Percentiles rank a stretch among this genome's conserved stretches.
Evolutionary conservation across 2,329 filamentous ascomycete species (phyloP).

Genomic region (Colletotrichum sp.): DNA sequence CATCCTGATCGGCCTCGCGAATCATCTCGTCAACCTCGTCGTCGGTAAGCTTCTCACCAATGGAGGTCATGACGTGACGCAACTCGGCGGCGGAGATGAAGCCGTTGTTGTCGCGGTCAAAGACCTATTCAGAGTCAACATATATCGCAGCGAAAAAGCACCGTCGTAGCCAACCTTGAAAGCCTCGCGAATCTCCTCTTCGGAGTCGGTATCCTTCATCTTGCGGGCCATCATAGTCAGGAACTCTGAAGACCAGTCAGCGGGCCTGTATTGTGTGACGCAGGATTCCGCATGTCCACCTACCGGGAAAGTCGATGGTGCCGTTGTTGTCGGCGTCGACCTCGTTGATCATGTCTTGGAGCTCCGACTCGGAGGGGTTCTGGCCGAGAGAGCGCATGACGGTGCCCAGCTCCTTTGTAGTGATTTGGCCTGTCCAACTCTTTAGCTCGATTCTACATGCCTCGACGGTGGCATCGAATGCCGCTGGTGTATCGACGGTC

Average conservation of each 20-base stretch:
- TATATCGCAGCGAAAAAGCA: not conserved
- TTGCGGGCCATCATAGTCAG: slow-evolving; percentile 94
- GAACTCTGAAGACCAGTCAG: slow-evolving; percentile 70
- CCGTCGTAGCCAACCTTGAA: slow-evolving; percentile 69
- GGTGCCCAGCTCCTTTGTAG: slow-evolving; percentile 87
- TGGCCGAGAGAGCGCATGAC: slow-evolving; percentile 91
- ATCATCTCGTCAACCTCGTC: slow-evolving; percentile 96
- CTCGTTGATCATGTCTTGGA: slow-evolving; percentile 95
- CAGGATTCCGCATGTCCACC: slow-evolving; percentile 28
- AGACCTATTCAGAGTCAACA: slow-evolving; percentile 56
- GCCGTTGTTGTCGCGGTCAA: slow-evolving; percentile 90
- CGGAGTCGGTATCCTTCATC: slow-evolving; percentile 93
- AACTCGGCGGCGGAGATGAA: slow-evolving; percentile 90
- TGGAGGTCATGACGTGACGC: slow-evolving; percentile 90
- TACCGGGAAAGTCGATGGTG: slow-evolving; percentile 91
- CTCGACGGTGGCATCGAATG: not conserved
- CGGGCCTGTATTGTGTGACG: not conserved
- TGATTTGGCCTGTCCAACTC: slow-evolving; percentile 75
- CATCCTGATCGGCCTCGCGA: slow-evolving; percentile 87
- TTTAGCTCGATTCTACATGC: slow-evolving; percentile 26
- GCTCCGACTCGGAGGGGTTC: slow-evolving; percentile 88
- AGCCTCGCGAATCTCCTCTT: slow-evolving; percentile 88
- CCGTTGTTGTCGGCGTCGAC: slow-evolving; percentile 92
- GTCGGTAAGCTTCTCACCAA: slow-evolving; percentile 89
- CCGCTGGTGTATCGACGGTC: not conserved